A percentile compares a stretch with the other conserved stretches of the same genome.
These are phyloP conservation scores for Pichia exigua DNA, from an alignment of 805 yeast genomes.

Conservation along the genomic window DNA sequence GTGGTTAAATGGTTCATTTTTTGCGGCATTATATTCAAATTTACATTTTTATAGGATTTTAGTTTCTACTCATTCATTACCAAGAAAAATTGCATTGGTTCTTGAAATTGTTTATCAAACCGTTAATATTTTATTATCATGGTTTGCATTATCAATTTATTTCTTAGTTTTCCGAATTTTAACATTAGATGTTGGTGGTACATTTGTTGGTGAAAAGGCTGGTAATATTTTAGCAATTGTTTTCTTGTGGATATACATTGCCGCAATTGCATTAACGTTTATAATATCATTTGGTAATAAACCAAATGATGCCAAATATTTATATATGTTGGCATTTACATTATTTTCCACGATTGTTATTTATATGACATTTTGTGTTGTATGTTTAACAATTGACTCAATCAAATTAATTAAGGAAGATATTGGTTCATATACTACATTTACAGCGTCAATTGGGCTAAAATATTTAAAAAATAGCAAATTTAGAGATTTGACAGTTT, in stretches of 20 bases:
- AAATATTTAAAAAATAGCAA: conserved; percentile 54
- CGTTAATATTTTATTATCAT: conserved; percentile 66
- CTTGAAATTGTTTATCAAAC: conserved; percentile 76
- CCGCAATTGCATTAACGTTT: conserved; percentile 70
- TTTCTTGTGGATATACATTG: conserved; percentile 79
- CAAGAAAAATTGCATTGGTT: conserved; percentile 61
- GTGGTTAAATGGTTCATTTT: conserved; percentile 95
- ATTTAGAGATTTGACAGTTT: conserved; percentile 77
- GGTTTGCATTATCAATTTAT: conserved; percentile 86
- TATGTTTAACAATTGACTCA: conserved; percentile 53
- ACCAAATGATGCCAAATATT: conserved; percentile 76
- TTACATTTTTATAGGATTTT: conserved; percentile 68
- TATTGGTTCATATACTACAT: conserved; percentile 21
- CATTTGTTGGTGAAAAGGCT: conserved; percentile 37
- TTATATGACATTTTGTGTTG: conserved; percentile 72
- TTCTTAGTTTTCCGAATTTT: conserved; percentile 84
- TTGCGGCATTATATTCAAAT: conserved; percentile 84
- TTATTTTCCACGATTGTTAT: conserved; percentile 80
- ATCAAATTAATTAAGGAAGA: conserved; percentile 44
- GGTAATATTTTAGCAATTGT: conserved; percentile 72
- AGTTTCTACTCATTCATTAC: conserved; percentile 62
- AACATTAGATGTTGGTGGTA: conserved; percentile 61
- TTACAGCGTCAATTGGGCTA: conserved; percentile 25
- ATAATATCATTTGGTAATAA: conserved; percentile 89
- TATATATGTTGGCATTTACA: conserved; percentile 61